phyloP scores from a whole-genome alignment of 2,329 filamentous ascomycete species.

The Diaporthe batatas region DNA sequence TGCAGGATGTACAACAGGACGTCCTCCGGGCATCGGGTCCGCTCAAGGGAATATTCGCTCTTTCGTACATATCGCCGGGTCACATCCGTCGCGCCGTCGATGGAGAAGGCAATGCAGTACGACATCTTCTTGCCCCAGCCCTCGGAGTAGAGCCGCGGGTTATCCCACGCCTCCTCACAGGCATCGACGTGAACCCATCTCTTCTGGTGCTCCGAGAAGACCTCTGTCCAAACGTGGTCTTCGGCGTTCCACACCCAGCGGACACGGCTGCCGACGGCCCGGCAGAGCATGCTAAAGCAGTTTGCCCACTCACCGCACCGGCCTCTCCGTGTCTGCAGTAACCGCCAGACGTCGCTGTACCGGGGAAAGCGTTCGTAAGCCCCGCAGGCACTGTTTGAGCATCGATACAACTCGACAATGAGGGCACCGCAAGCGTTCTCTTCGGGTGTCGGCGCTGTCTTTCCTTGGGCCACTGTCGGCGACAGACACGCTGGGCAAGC shows the following conservation, averaged over 20 bases:
- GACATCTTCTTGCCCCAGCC: conserved; percentile 97
- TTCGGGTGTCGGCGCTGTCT: conserved; percentile 87
- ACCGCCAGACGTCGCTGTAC: conserved; percentile 94
- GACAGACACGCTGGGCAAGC: conserved; percentile 84
- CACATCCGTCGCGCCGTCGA: conserved; percentile 81
- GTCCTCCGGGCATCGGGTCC: conserved; percentile 86
- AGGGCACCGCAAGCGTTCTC: conserved; percentile 90
- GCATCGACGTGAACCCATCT: conserved; percentile 98
- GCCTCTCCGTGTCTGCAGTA: conserved; percentile 87
- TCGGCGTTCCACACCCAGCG: conserved; percentile 99
- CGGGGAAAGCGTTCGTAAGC: conserved; percentile 90
- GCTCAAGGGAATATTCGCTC: conserved; percentile 77
- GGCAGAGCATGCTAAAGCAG: conserved; percentile 98
- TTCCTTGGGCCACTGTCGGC: conserved; percentile 85
- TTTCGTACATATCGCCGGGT: conserved; percentile 79
- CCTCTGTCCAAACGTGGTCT: conserved; percentile 97
- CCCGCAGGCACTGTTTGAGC: conserved; percentile 80
- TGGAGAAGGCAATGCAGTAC: conserved; percentile 96
- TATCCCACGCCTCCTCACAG: conserved; percentile 96
- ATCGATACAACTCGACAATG: conserved; percentile 90
- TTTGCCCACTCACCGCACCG: conserved; percentile 97
- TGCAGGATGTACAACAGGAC: conserved; percentile 92
- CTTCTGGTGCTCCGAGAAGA: conserved; percentile 93
- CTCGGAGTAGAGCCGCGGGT: conserved; percentile 90
- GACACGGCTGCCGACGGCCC: conserved; percentile 89